A percentile compares a stretch with the other conserved stretches of the same genome.
These are phyloP conservation scores for Penicillium sp. DNA, from an alignment of 2,329 filamentous ascomycete species.

Conservation along the genomic window DNA sequence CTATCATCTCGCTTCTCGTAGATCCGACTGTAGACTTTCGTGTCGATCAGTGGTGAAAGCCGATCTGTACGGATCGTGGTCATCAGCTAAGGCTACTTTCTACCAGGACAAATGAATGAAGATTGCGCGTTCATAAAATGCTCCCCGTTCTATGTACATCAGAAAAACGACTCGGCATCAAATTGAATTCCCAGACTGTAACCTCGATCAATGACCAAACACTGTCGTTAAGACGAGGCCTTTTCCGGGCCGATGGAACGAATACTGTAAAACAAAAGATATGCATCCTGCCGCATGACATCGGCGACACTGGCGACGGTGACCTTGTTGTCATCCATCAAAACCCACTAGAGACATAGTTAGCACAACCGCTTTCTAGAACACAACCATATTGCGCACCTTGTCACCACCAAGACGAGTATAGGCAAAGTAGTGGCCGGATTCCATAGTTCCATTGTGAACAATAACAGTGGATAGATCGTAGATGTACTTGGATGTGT, in stretches of 20 bases:
- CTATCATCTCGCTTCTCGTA: neutral
- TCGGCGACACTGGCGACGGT: conserved; percentile 77
- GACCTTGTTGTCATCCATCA: conserved; percentile 92
- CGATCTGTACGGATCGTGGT: neutral
- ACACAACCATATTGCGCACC: conserved; percentile 37
- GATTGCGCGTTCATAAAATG: neutral
- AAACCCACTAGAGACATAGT: conserved; percentile 65
- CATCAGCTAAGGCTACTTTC: neutral
- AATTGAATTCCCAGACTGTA: neutral
- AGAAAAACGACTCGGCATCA: neutral
- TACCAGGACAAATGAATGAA: neutral
- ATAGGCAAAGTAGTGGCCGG: conserved; percentile 88
- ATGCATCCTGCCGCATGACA: conserved; percentile 79
- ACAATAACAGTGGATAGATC: conserved; percentile 86
- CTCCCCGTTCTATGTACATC: neutral
- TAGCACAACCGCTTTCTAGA: conserved; percentile 1
- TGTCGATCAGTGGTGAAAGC: neutral
- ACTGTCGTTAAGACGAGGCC: neutral
- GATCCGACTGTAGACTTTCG: neutral
- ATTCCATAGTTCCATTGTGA: conserved; percentile 87
- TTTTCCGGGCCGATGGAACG: conserved; percentile 26
- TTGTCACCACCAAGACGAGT: conserved; percentile 68
- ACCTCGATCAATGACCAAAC: neutral
- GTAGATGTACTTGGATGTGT: conserved; percentile 62
- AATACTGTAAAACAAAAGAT: conserved; percentile 73